These are phyloP conservation scores for Bipolaris victoriae DNA, from an alignment of 2,329 filamentous ascomycete genomes.

Conservation along the genomic window DNA sequence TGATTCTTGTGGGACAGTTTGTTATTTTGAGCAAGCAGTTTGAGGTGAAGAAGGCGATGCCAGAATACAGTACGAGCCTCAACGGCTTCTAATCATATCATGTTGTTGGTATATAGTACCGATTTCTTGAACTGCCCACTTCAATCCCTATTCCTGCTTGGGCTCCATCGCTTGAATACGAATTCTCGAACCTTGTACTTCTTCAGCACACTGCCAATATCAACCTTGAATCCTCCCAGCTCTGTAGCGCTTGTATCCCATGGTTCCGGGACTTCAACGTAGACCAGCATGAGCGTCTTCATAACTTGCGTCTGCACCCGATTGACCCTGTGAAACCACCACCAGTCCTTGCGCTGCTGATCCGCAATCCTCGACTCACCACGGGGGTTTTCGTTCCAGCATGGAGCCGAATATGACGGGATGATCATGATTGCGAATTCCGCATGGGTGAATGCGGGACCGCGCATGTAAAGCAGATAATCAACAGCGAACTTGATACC, in stretches of 20 bases:
- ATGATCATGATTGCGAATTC: constrained; percentile 88
- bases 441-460: constrained; percentile 92
- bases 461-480: constrained; percentile 91
- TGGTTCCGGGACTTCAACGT: constrained; percentile 86
- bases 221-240: constrained; percentile 47
- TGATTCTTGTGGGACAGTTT: constrained; percentile 27
- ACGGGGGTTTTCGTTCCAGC: constrained; percentile 68
- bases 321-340: constrained; percentile 87
- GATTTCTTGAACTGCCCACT: not conserved
- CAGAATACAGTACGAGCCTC: constrained; percentile 2
- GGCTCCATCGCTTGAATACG: constrained; percentile 80
- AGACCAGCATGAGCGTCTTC: constrained; percentile 87
- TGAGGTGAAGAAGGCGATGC: constrained; percentile 15
- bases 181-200: constrained; percentile 81
- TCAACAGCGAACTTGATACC: constrained; percentile 96
- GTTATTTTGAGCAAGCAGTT: constrained; percentile 22
- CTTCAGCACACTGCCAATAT: constrained; percentile 68
- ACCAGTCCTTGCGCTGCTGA: constrained; percentile 65
- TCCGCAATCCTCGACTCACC: constrained; percentile 35
- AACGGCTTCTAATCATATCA: not conserved
- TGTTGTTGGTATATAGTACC: not conserved
- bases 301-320: constrained; percentile 87
- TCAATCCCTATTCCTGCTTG: constrained; percentile 74
- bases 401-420: constrained; percentile 76
- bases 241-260: constrained; percentile 52